Evolutionary conservation across 352 stramenopile species (phyloP), one percentile per base, ranked within the genome.

Genomic region (Pythium phragmitis): DNA sequence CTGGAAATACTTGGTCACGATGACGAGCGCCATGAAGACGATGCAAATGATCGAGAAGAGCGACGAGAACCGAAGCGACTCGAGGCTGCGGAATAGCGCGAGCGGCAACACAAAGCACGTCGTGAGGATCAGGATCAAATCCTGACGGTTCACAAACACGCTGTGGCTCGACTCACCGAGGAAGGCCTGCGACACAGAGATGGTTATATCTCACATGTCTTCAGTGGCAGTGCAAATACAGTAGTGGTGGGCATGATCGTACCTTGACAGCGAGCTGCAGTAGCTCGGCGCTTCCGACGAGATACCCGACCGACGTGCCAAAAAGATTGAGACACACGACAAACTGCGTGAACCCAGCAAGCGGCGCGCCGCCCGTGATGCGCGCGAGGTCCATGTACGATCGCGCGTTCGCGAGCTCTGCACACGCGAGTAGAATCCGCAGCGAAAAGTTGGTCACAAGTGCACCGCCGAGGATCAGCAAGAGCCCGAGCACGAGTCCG

Each of bases 1-100:
- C 70, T 93, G 79, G 66, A 92, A 93, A 73, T 96, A 96, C 74
- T 94, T 95, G 73, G 90, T 81, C 47, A 95, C 78, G 52, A 96
- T 89, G n/a, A 92, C 84, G 19, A 93, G 54, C 49, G 85, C 76
- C 80, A 96, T 92, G 69, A 94, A 96, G n/a, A 86, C 75, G 55
- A 92, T 93, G 65, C 86, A 96, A 9, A 91, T 53, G 47, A 96
- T 91, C 2, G 84, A 93, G 65, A 96, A 94, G 26, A 96, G 74
- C 65, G 83, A 94, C n/a, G 86, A 88, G 51, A 94, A 96, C 23
- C 88, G 70, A 30, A 96, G 65, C 50, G 88, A 89, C 57, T 89
- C 85, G 12, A 96, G 76, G 61, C 83, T 93, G 12, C 82, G 83
- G 30, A 95, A 80, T 17, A 96, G 68, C 42, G 85, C 88, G n/a